phyloP scores from a whole-genome alignment of 2,329 filamentous ascomycete species.

The Fusarium circinatum region DNA sequence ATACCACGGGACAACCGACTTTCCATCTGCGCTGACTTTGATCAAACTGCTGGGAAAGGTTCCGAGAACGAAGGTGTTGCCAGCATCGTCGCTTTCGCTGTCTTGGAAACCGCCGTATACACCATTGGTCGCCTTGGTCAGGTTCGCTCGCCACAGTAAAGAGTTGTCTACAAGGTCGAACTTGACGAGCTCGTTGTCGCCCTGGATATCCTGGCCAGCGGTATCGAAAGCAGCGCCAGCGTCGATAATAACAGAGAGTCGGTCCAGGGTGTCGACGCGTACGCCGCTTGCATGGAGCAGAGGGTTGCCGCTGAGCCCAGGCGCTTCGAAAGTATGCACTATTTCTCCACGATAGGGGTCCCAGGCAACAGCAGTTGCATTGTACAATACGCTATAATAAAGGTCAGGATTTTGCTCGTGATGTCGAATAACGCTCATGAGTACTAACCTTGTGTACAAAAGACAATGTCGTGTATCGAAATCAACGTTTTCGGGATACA shows the following conservation, averaged over 20 bases:
- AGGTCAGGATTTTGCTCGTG: not conserved
- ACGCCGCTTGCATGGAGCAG: constrained; percentile 46
- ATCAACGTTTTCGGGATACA: constrained; percentile 10
- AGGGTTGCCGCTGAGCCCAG: constrained; percentile 43
- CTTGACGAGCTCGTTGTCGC: constrained; percentile 51
- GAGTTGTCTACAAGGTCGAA: constrained; percentile 43
- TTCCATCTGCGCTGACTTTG: constrained; percentile 46
- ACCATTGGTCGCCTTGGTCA: constrained; percentile 45
- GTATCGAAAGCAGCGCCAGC: constrained; percentile 50
- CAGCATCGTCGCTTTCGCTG: constrained; percentile 49
- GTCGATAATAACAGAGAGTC: constrained; percentile 51
- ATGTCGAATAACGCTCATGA: rapidly evolving
- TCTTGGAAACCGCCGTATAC: constrained; percentile 54
- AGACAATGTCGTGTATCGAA: constrained; percentile 21
- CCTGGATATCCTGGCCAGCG: constrained; percentile 47
- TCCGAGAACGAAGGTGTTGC: constrained; percentile 52
- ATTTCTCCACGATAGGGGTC: constrained; percentile 32
- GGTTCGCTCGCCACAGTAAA: constrained; percentile 47
- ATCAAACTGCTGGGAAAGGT: constrained; percentile 52
- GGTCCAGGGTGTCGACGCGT: constrained; percentile 47
- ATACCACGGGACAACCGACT: constrained; percentile 47
- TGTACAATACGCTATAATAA: not conserved
- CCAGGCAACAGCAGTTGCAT: constrained; percentile 10
- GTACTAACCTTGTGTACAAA: constrained; percentile 3
- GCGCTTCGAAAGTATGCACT: constrained; percentile 41